Base-by-base conservation (phyloP, 2,329 filamentous ascomycete species). In the Diaporthe ampelina region DNA sequence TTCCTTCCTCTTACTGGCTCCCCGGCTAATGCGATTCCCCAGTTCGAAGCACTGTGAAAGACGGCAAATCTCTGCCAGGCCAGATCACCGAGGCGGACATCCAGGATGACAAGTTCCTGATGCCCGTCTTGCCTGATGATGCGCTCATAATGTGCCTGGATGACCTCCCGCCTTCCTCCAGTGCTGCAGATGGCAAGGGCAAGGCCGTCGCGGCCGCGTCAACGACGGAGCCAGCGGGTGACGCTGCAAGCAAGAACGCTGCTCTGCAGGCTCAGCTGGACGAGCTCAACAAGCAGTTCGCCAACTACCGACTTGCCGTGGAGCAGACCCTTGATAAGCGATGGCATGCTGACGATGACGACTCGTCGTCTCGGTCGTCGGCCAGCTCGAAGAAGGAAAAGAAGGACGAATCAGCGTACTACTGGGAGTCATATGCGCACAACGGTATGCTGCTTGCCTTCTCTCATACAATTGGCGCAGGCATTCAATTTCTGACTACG, bases 51-150 rank as follows among this genome's bases (percentile, higher is more conserved):
- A 82, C 81, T 29, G 86, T 86, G 29, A 84, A 85, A 70, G 84
- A 87, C 50, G 84, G 85, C 56, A 78, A 82, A 45, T 56, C 84
- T 9, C 80, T 91, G 4, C 90, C 91, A 0, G 86, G 89, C 74
- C 84, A 92, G 57, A 91, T 94, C 74, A 87, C 90, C 3, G 85
- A 86, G 48, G 85, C 86, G 2, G 86, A 91, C 35, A 91, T 98
- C 76, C 88, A 91, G n/a, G 91, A 95, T 76, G 96, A 98, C 77
- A 70, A 70, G 21, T 97, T 92, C 80, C 87, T 99, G 74, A 93
- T 94, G 80, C 97, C 97, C 0, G 92, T 95, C 5, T 85, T 99
- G 10, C 93, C 97, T 74, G 95, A 98, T 78, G 97, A 99, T 81
- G 94, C 95, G 5, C 86, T 98, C 70, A 90, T 99, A 43, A 95